phyloP scores from a whole-genome alignment of 2,329 filamentous ascomycete species.

The Hypomyces rosellus region DNA sequence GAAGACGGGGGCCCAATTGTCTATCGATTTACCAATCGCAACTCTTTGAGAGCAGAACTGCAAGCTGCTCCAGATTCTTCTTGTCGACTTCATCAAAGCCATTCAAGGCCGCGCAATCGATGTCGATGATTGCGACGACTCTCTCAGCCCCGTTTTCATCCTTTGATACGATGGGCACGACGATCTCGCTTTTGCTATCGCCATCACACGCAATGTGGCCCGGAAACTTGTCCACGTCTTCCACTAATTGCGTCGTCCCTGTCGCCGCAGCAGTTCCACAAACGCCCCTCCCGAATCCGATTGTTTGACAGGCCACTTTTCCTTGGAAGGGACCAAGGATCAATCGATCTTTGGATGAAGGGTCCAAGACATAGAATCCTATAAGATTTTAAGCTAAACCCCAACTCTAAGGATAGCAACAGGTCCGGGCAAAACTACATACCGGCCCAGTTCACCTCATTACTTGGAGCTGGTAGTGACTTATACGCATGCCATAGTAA shows the following conservation, averaged over 20 bases:
- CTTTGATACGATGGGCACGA: conserved; percentile 60
- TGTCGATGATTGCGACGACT: conserved; percentile 70
- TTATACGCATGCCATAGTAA: conserved; percentile 76
- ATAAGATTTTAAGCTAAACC: not conserved
- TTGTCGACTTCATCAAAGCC: conserved; percentile 67
- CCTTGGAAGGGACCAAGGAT: conserved; percentile 78
- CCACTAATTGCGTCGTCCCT: conserved; percentile 56
- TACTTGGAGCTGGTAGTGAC: conserved; percentile 60
- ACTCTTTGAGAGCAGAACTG: conserved; percentile 48
- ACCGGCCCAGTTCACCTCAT: conserved; percentile 72
- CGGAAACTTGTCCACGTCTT: conserved; percentile 67
- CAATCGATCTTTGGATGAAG: conserved; percentile 42
- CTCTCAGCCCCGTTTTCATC: conserved; percentile 28
- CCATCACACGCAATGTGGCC: conserved; percentile 80
- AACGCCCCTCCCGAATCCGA: conserved; percentile 66
- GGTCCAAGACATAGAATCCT: conserved; percentile 70
- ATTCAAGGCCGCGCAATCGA: conserved; percentile 62
- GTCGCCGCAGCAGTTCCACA: conserved; percentile 64
- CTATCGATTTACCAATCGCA: conserved; percentile 55
- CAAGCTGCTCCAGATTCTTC: conserved; percentile 59
- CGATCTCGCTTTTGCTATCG: conserved; percentile 71
- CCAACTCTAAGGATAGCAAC: not conserved
- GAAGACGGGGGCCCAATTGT: too few species aligned
- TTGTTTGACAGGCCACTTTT: conserved; percentile 73
- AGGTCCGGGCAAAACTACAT: conserved; percentile 12